Base-by-base conservation (phyloP, 371 early-diverging fungal species). In the Caulochytrium protostelioides region DNA sequence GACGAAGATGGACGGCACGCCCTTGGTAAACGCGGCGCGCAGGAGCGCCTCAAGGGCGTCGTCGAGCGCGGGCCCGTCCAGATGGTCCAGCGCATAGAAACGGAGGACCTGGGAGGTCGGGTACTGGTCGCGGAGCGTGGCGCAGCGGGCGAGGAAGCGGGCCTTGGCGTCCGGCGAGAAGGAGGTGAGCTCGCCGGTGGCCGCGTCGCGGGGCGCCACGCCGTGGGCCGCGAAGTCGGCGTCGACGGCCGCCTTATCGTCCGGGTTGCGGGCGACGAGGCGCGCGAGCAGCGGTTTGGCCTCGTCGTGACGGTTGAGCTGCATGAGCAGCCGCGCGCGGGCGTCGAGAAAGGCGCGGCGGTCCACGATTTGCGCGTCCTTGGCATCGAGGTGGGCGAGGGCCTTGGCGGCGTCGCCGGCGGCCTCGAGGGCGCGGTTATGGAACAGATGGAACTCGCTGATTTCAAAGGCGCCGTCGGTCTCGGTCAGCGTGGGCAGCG, bases 1-100 rank as follows among this genome's bases (percentile, higher is more conserved):
- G 31, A 70, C 67, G 44, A 89, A 90, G 32, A 87, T 48, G 1
- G 90, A 89, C 3, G 90, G 90, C 2, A 90, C 76, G 22, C 90
- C 87, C 57, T 86, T 86, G 42, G 78, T 66, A 42, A 92, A 66
- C 30, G 71, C 66, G 13, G 50, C 59, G 30, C 69, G 70, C 10
- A 83, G 55, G 39, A 77, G 72, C 16, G 47, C 53, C 24, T 72
- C 75, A 1, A 70, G 68, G 35, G 58, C 52, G 15, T 38, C 35
- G 16, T 55, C 59, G 59, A 94, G 90, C 16, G 53, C 43, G 10
- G 73, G 71, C 35, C 80, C 91, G 12, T 58, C 50, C 16, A 74
- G 69, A 47, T 73, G 72, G 2, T 69, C 54, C 4, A 92, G 65
- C 7, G 81, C 76, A 28, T 79, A 42, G 15, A 72, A 63, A 41